Evolutionary conservation across 2,329 filamentous ascomycete species (phyloP).

Genomic region (Rachicladosporium sp.): DNA sequence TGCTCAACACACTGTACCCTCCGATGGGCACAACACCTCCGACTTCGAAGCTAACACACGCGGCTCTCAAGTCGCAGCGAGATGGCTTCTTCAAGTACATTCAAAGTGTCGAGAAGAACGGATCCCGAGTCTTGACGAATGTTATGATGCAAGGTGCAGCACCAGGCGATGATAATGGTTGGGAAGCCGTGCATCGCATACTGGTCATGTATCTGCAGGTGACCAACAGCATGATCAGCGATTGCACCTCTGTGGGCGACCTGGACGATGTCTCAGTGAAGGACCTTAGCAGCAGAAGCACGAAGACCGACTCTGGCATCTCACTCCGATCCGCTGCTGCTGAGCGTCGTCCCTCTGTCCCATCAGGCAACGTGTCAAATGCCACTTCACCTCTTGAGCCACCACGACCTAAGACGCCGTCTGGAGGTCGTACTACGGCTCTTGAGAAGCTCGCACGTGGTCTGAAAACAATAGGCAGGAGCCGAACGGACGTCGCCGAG

Average conservation of each 20-base stretch:
- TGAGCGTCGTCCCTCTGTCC: slow-evolving; percentile 11
- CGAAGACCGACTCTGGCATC: slow-evolving; percentile 53
- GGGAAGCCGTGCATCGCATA: slow-evolving; percentile 36
- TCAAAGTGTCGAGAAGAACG: slow-evolving; percentile 43
- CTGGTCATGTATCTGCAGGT: slow-evolving; percentile 47
- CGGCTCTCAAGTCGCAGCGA: slow-evolving; percentile 45
- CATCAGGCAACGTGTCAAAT: background rate
- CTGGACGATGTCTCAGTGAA: slow-evolving; percentile 27
- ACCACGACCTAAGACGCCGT: slow-evolving; percentile 23
- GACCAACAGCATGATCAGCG: slow-evolving; percentile 49
- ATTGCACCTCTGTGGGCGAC: slow-evolving; percentile 41
- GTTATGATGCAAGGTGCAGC: slow-evolving; percentile 42
- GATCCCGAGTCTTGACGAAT: slow-evolving; percentile 39
- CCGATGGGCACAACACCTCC: slow-evolving; percentile 38
- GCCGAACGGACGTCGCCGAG: slow-evolving; percentile 39
- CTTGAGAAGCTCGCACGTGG: slow-evolving; percentile 49
- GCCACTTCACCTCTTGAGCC: background rate
- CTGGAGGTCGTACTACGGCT: slow-evolving; percentile 31
- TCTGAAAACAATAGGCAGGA: slow-evolving; percentile 46
- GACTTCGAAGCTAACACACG: slow-evolving; percentile 39
- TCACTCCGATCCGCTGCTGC: slow-evolving; percentile 15
- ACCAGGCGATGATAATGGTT: slow-evolving; percentile 42
- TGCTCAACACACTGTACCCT: slow-evolving; percentile 56
- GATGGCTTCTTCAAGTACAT: slow-evolving; percentile 53
- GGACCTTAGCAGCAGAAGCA: slow-evolving; percentile 16